Percentiles rank a stretch among this genome's conserved stretches.
Conservation (phyloP, 352 stramenopile genomes). For the Achlya hypogyna region DNA sequence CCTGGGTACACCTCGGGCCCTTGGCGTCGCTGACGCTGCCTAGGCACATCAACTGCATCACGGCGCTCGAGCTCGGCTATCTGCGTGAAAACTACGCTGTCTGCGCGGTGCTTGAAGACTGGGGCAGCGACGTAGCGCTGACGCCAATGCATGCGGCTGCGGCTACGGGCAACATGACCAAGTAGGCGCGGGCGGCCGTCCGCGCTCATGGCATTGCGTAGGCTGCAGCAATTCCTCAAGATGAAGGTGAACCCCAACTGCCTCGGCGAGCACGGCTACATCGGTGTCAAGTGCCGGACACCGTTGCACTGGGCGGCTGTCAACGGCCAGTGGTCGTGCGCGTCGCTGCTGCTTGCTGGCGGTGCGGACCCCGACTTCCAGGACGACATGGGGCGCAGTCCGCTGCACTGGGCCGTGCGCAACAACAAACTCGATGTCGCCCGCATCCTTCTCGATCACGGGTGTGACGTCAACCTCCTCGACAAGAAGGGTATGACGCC, state of each 20-base stretch:
- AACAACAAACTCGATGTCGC: slow-evolving; percentile 65
- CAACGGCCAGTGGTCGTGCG: slow-evolving; percentile 48
- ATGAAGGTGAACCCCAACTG: slow-evolving; percentile 73
- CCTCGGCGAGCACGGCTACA: slow-evolving; percentile 65
- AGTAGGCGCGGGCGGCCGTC: not conserved
- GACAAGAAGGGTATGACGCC: slow-evolving; percentile 70
- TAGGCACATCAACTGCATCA: slow-evolving; percentile 67
- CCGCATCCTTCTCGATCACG: slow-evolving; percentile 39
- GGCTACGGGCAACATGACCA: slow-evolving; percentile 52
- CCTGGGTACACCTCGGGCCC: slow-evolving; percentile 32
- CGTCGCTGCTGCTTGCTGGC: slow-evolving; percentile 48
- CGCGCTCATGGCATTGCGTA: not conserved
- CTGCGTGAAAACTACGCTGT: slow-evolving; percentile 72
- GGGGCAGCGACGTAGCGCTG: slow-evolving; percentile 66
- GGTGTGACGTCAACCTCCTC: slow-evolving; percentile 56
- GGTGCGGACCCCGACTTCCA: slow-evolving; percentile 56
- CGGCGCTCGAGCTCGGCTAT: slow-evolving; percentile 71
- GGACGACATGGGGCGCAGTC: slow-evolving; percentile 51
- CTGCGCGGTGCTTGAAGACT: slow-evolving; percentile 70
- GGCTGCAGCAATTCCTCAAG: slow-evolving; percentile 46
- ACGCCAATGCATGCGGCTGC: slow-evolving; percentile 70
- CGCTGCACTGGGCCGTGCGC: slow-evolving; percentile 68
- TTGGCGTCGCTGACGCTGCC: not conserved
- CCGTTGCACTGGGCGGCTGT: slow-evolving; percentile 70
- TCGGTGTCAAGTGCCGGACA: slow-evolving; percentile 72